Evolutionary conservation across 2,329 filamentous ascomycete species (phyloP).

Genomic region (Diaporthe amygdali): DNA sequence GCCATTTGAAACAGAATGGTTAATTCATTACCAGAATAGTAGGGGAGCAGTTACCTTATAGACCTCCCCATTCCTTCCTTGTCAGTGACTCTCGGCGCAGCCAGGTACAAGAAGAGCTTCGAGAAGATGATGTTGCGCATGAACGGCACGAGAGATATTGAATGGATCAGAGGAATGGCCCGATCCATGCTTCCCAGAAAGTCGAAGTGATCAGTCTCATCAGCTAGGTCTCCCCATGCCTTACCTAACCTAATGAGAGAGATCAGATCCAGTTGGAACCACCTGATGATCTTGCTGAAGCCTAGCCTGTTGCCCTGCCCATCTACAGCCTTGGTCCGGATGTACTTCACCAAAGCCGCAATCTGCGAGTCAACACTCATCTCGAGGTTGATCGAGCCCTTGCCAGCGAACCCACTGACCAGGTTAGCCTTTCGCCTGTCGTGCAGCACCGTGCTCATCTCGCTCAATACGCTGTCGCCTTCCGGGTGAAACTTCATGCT

Average conservation of each 20-base stretch:
- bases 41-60: constrained; percentile 9
- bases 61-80: constrained; percentile 18
- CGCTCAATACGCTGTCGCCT: constrained; percentile 32
- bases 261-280: constrained; percentile 23
- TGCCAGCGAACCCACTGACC: constrained; percentile 32
- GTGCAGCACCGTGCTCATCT: constrained; percentile 31
- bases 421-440: constrained; percentile 36
- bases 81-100: constrained; percentile 16
- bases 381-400: constrained; percentile 34
- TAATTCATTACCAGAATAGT: too few relatives aligned
- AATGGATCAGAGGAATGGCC: not conserved
- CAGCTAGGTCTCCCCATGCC: constrained; percentile 21
- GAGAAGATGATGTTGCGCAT: constrained; percentile 4
- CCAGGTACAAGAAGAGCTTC: not conserved
- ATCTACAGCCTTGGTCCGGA: not conserved
- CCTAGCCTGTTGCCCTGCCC: not conserved
- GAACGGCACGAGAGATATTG: not conserved
- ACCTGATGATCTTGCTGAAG: constrained; percentile 18
- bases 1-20: not conserved
- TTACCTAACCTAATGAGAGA: constrained; percentile 14
- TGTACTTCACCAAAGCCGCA: constrained; percentile 4
- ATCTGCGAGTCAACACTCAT: constrained; percentile 24
- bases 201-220: constrained; percentile 15
- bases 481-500: constrained; percentile 34
- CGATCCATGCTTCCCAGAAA: not conserved